Evolutionary conservation across 768 basidiomycete species (phyloP), one percentile per base, ranked within the genome.

Genomic region (Guyanaporus albipodus): DNA sequence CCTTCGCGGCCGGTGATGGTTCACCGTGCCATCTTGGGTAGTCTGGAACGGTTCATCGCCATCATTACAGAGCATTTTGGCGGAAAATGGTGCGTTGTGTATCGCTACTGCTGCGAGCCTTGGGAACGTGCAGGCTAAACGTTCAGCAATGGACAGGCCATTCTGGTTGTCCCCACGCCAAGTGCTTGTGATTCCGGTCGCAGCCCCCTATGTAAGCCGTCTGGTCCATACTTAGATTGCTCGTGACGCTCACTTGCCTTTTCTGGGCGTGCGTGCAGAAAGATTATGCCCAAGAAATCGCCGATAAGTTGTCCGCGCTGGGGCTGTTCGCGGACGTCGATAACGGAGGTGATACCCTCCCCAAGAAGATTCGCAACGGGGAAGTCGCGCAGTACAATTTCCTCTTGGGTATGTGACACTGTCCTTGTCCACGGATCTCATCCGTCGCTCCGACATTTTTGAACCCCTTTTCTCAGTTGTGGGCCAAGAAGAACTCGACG

Each of bases 161-260:
- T 96, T 98, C 77, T 99, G 96, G 96, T 60, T 98, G 40, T 93
- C 90, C 0, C 96, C 96, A n/a, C 80, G 96, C 28, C 96, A 98
- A 70, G 84, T 95, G 23, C 71, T 96, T 17, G 87, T 98, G 48
- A 88, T 99, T 39, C 96, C 96, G 1, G 92, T 98, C 15, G 91
- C 93, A 8, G 79, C 77, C 14, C 83, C 91, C 36, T 96, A 83
- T 67, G 92, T 94, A 62, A 62, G 87, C 81, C 5, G 17, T 28
- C 42, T 17, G 24, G n/a, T 33, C 41, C 31, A 15, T 34, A 41
- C n/a, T 27, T n/a, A 14, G 24, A 7, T 26, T 31, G 8, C 19
- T 15, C 31, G 29, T 32, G 49, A 37, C 23, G 15, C 38, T 44
- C 38, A 49, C 31, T 34, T n/a, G 26, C 24, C 42, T 42, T 54